These are phyloP conservation scores for Colletotrichum sp. DNA, from an alignment of 2,329 filamentous ascomycete genomes.

Conservation along the genomic window DNA sequence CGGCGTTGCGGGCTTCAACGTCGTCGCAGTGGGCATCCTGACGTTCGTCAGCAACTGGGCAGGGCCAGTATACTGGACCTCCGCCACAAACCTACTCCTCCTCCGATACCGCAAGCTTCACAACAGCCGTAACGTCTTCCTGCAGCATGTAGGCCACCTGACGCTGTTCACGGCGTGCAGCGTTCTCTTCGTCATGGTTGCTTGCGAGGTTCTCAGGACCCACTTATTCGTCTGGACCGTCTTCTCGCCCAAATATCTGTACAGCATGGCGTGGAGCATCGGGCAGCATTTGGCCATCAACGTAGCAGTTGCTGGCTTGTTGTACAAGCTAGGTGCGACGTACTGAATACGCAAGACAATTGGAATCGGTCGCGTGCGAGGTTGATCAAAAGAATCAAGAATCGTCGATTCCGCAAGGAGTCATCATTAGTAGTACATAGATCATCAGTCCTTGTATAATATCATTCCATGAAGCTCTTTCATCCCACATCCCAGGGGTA, in stretches of 20 bases:
- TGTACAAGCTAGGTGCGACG: slow-evolving; percentile 56
- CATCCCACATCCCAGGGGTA: background rate
- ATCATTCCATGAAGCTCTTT: background rate
- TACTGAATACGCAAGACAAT: background rate
- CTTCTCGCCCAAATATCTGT: slow-evolving; percentile 96
- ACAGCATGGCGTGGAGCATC: slow-evolving; percentile 86
- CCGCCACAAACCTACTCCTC: slow-evolving; percentile 66
- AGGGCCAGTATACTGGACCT: slow-evolving; percentile 86
- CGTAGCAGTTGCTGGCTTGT: slow-evolving; percentile 61
- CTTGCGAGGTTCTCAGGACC: slow-evolving; percentile 81
- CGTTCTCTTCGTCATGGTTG: slow-evolving; percentile 80
- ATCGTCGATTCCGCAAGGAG: background rate
- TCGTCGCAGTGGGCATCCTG: slow-evolving; percentile 79
- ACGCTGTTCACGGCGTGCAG: slow-evolving; percentile 74
- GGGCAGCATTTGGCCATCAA: slow-evolving; percentile 82
- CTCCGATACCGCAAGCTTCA: slow-evolving; percentile 36
- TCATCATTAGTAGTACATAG: slow-evolving; percentile 18
- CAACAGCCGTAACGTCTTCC: slow-evolving; percentile 33
- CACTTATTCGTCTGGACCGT: slow-evolving; percentile 99
- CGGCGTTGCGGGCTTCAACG: slow-evolving; percentile 81
- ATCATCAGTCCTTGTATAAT: slow-evolving; percentile 11
- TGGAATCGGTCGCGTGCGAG: background rate
- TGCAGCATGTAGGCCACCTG: slow-evolving; percentile 63
- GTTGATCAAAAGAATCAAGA: background rate
- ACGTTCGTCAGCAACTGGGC: slow-evolving; percentile 93